A percentile compares a stretch with the other conserved stretches of the same genome.
phyloP scores from a whole-genome alignment of 2,329 filamentous ascomycete species.

The Talaromyces pinophilus region DNA sequence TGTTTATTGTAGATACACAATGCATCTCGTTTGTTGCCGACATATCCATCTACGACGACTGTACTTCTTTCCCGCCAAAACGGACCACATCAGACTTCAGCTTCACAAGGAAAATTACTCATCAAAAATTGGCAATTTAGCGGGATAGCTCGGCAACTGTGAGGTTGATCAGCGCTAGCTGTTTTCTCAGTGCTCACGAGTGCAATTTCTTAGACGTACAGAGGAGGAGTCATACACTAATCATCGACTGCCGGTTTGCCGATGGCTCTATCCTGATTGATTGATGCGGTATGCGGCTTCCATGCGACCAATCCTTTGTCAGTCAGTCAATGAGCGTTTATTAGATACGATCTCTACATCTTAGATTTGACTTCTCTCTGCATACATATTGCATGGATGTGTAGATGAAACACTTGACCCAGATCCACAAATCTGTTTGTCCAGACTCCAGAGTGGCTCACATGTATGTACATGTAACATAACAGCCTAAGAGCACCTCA shows the following conservation, averaged over 20 bases:
- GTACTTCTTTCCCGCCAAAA: not conserved
- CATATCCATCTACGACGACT: not conserved
- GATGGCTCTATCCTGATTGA: not conserved
- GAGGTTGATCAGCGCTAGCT: not conserved
- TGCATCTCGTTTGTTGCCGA: not conserved
- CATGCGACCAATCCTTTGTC: not conserved
- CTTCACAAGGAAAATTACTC: not conserved
- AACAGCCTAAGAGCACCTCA: not conserved
- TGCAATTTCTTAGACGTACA: not conserved
- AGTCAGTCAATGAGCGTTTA: not conserved
- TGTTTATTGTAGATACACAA: not conserved
- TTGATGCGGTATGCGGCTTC: not conserved
- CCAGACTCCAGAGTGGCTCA: not conserved
- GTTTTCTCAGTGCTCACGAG: not conserved
- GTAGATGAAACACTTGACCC: not conserved
- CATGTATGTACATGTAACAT: not conserved
- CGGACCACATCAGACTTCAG: not conserved
- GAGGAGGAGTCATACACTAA: not conserved
- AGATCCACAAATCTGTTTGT: not conserved
- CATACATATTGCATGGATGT: not conserved
- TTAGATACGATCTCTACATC: not conserved
- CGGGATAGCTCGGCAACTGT: not conserved
- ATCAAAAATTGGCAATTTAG: not conserved
- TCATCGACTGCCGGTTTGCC: conserved; percentile 12
- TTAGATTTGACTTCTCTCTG: not conserved